Conservation (phyloP, 495 filamentous ascomycete species). For the Penicillium atrosanguineum region DNA sequence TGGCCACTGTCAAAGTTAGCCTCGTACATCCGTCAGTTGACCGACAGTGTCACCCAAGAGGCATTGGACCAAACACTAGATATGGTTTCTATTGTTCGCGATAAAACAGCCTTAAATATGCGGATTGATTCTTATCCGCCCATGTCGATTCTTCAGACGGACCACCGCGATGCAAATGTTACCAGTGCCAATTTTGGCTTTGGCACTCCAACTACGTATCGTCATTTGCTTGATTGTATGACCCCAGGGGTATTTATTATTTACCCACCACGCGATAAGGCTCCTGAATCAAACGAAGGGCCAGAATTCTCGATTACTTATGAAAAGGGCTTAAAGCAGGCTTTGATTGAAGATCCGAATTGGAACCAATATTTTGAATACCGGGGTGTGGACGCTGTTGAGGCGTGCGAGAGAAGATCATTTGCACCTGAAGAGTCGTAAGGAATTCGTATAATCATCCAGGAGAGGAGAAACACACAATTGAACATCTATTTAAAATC, state of each 20-base stretch:
- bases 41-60: constrained; percentile 32
- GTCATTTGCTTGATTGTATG: constrained; percentile 17
- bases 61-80: constrained; percentile 25
- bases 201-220: constrained; percentile 17
- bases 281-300: constrained; percentile 36
- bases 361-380: no score
- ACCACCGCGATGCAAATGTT: constrained; percentile 24
- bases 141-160: constrained; percentile 24
- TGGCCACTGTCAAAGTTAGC: constrained; percentile 36
- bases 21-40: constrained; percentile 35
- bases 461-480: no score
- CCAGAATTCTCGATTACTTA: constrained; percentile 40
- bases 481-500: no score
- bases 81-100: constrained; percentile 31
- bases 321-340: constrained; percentile 32
- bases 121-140: constrained; percentile 19
- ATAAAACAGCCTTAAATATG: constrained; percentile 31
- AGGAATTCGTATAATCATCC: no score
- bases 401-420: no score
- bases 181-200: constrained; percentile 24
- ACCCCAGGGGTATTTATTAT: constrained; percentile 16
- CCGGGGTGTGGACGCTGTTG: no score
- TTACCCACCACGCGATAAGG: constrained; percentile 16
- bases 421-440: no score
- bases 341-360: constrained; percentile 36